Conservation (phyloP, 1,284 basidiomycete genomes). For the Sanghuangporus weigelae region DNA sequence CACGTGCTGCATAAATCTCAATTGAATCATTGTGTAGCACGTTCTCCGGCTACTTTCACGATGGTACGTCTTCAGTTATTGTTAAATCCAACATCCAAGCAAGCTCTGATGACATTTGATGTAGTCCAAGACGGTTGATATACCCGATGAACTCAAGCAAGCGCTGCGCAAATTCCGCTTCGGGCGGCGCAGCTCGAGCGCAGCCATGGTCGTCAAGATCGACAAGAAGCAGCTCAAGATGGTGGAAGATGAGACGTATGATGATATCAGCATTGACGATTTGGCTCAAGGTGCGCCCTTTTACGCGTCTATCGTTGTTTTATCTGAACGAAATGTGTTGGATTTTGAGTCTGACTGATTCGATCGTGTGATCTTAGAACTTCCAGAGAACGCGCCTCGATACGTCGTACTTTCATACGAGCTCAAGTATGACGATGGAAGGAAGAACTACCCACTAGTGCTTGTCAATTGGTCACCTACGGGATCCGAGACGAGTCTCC, state of each 20-base stretch:
- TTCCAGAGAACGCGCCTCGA: constrained; percentile 86
- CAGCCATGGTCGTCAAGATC: constrained; percentile 84
- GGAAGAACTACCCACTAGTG: constrained; percentile 79
- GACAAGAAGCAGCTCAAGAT: constrained; percentile 51
- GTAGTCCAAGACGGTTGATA: constrained; percentile 27
- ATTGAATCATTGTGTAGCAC: neutral
- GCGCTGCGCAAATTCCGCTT: constrained; percentile 82
- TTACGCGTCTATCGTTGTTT: too few species aligned
- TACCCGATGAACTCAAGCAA: constrained; percentile 71
- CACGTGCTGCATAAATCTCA: neutral
- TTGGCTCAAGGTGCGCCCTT: constrained; percentile 67
- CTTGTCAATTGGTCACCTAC: constrained; percentile 84
- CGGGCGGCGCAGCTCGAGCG: constrained; percentile 55
- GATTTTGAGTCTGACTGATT: neutral
- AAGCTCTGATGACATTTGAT: neutral
- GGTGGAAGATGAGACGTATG: constrained; percentile 78
- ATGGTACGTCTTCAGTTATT: neutral
- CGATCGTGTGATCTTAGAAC: constrained; percentile 45
- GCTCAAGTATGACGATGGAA: constrained; percentile 76
- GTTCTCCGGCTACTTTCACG: neutral
- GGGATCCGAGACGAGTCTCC: constrained; percentile 66
- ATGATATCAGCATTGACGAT: constrained; percentile 73
- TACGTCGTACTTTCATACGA: constrained; percentile 85
- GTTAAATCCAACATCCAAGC: neutral
- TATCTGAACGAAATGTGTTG: neutral